Percentiles rank a stretch among this genome's conserved stretches.
Conservation (phyloP, 306 rosid species). For the Malus fusca region DNA sequence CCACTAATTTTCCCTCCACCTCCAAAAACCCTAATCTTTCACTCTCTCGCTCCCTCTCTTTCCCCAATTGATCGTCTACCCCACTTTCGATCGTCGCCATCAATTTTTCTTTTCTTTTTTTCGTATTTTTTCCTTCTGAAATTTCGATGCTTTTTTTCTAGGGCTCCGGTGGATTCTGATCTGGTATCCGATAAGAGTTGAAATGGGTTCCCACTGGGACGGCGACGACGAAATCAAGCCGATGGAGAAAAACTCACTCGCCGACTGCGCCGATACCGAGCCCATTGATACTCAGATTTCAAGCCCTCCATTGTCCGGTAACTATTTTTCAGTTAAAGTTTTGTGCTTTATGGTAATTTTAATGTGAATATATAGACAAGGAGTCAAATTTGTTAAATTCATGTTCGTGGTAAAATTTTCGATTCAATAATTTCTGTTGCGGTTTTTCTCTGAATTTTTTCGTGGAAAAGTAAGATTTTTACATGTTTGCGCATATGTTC, state of each 20-base stretch:
- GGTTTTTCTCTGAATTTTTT: neutral
- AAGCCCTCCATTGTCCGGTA: slow-evolving; percentile 29
- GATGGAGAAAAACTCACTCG: neutral
- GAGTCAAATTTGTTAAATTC: neutral
- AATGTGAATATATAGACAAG: neutral
- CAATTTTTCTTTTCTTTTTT: neutral
- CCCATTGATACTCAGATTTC: slow-evolving; percentile 28
- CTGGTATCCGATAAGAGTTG: slow-evolving; percentile 5
- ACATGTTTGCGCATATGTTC: neutral
- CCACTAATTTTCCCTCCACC: slow-evolving; percentile 17
- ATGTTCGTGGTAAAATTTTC: neutral
- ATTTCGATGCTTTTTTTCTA: neutral
- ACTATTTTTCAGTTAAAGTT: neutral
- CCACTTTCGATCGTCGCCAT: neutral
- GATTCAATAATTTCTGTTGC: neutral
- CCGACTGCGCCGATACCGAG: slow-evolving; percentile 24
- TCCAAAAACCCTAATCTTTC: neutral
- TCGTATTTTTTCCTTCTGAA: neutral
- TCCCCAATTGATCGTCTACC: neutral
- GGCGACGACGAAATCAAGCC: slow-evolving; percentile 15
- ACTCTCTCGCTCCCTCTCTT: neutral
- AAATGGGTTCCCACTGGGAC: slow-evolving; percentile 30
- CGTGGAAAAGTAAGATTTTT: neutral
- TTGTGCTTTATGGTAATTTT: neutral
- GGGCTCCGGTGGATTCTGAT: neutral